phyloP scores from a whole-genome alignment of 257 asterid genomes.

The Verbena officinalis region DNA sequence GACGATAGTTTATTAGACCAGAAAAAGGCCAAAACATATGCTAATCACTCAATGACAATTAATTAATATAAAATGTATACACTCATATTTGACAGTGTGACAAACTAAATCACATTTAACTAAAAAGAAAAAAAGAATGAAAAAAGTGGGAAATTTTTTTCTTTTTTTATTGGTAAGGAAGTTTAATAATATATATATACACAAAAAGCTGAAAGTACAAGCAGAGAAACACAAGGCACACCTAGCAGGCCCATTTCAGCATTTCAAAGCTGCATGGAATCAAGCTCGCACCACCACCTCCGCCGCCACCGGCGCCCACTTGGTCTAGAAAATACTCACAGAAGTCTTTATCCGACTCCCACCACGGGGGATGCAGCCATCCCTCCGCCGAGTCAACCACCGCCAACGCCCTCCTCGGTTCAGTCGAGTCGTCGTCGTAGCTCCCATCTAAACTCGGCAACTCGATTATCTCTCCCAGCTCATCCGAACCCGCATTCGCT shows the following conservation, averaged over 20 bases:
- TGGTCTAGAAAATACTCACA: constrained; percentile 46
- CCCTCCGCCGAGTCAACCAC: constrained; percentile 64
- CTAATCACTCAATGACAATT: no score
- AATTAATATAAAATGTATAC: no score
- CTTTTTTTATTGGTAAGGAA: neutral
- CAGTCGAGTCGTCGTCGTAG: constrained; percentile 47
- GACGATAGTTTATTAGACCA: no score
- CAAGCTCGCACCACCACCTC: constrained; percentile 33
- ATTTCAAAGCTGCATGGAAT: constrained; percentile 44
- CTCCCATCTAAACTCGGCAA: constrained; percentile 75
- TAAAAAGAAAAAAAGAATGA: neutral
- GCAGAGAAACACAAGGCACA: constrained; percentile 40
- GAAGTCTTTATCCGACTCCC: constrained; percentile 50
- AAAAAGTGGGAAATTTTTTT: neutral
- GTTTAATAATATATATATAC: constrained; percentile 22
- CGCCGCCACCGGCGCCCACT: constrained; percentile 30
- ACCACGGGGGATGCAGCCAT: constrained; percentile 64
- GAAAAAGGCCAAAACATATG: no score
- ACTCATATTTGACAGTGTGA: no score
- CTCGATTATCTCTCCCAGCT: constrained; percentile 74
- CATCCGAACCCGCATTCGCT: constrained; percentile 46
- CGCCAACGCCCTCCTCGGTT: constrained; percentile 42
- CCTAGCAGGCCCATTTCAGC: constrained; percentile 41
- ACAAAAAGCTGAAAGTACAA: constrained; percentile 31
- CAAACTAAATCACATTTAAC: no score